These are phyloP conservation scores for Yamadazyma trypodendri DNA, from an alignment of 1,139 yeast genomes.

Conservation along the genomic window DNA sequence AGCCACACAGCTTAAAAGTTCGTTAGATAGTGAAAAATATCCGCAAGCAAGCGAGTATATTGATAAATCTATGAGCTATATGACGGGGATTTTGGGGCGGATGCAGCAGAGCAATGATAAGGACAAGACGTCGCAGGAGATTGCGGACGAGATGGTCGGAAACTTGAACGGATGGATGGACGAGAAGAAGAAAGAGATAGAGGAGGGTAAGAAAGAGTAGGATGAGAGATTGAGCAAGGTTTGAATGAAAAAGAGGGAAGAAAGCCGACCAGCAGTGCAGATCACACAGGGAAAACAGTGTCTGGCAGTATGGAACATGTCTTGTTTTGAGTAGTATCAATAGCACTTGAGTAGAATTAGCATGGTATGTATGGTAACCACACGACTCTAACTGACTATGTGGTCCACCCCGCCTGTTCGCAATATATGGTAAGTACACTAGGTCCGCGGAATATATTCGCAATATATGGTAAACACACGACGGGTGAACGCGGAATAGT, in stretches of 20 bases:
- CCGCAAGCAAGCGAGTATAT: slow-evolving; percentile 20
- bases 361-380: too few species aligned
- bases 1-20: slow-evolving; percentile 9
- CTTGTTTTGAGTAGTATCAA: too few species aligned
- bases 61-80: slow-evolving; percentile 28
- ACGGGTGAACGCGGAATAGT: too few species aligned
- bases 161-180: slow-evolving; percentile 32
- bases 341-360: too few species aligned
- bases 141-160: slow-evolving; percentile 36
- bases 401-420: too few species aligned
- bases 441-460: too few species aligned
- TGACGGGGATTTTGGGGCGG: slow-evolving; percentile 26
- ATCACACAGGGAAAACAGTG: too few species aligned
- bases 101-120: slow-evolving; percentile 32
- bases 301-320: too few species aligned
- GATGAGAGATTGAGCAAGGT: not conserved
- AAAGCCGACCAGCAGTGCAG: not conserved
- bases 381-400: too few species aligned
- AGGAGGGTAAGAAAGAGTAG: not conserved
- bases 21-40: slow-evolving; percentile 12
- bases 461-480: too few species aligned
- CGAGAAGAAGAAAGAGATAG: slow-evolving; percentile 16
- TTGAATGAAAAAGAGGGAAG: too few species aligned
- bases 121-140: slow-evolving; percentile 36
- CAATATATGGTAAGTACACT: too few species aligned